Evolutionary conservation across 805 yeast genomes (phyloP).

Genomic region (Metschnikowia santaceciliae): DNA sequence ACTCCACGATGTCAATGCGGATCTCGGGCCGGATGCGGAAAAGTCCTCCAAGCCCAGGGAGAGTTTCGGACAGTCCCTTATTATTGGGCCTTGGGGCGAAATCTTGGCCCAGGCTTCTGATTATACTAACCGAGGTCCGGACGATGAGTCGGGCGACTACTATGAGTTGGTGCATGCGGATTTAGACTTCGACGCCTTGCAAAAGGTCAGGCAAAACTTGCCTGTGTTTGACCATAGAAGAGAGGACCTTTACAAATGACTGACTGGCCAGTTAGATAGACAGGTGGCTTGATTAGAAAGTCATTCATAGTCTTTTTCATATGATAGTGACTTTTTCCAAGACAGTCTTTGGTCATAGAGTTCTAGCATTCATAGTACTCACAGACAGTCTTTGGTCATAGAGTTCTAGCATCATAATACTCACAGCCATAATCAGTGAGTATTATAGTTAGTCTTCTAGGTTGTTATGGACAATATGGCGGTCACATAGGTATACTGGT

Average conservation of each 20-base stretch:
- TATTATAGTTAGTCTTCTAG: no score
- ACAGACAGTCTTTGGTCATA: no score
- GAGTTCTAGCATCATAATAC: no score
- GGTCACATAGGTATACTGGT: no score
- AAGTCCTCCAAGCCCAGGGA: constrained; percentile 42
- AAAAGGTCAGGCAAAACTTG: constrained; percentile 60
- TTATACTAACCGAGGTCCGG: constrained; percentile 24
- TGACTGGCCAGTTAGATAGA: background rate
- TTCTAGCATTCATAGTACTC: no score
- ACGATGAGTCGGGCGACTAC: constrained; percentile 34
- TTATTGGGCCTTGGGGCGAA: constrained; percentile 91
- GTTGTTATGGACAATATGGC: no score
- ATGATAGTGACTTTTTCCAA: no score
- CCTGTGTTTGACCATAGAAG: constrained; percentile 76
- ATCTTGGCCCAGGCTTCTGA: constrained; percentile 50
- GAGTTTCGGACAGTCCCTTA: constrained; percentile 83
- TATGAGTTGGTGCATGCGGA: constrained; percentile 56
- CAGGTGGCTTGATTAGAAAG: background rate
- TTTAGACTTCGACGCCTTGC: constrained; percentile 49
- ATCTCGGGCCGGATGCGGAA: constrained; percentile 14
- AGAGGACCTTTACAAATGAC: constrained; percentile 40
- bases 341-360: no score
- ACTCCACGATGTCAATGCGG: constrained; percentile 53
- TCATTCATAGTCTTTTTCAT: no score
- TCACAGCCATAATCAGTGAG: no score